Percentiles rank a stretch among this genome's conserved stretches.
These are phyloP conservation scores for Eucalyptus sp. DNA, from an alignment of 345 rosid species.

Conservation along the genomic window DNA sequence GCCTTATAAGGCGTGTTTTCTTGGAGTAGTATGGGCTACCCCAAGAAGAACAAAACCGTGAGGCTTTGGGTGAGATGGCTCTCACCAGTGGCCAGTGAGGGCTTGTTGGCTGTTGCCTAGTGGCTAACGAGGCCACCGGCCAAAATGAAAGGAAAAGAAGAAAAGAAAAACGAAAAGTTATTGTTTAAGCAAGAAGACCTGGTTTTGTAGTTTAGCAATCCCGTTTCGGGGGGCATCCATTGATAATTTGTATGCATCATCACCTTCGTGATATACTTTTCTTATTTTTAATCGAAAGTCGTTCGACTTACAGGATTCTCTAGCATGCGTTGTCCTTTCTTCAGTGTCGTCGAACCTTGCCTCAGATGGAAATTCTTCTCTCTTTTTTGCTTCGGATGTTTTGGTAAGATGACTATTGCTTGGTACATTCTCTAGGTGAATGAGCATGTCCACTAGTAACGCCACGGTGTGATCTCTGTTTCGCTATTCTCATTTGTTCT, in stretches of 20 bases:
- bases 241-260: neutral
- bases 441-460: neutral
- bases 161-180: too few relatives aligned
- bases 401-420: neutral
- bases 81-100: neutral
- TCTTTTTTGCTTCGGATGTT: neutral
- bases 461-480: neutral
- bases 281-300: neutral
- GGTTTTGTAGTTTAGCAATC: neutral
- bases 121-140: too few relatives aligned
- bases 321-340: neutral
- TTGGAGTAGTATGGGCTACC: too few relatives aligned
- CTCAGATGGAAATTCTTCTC: neutral
- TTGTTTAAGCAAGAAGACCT: neutral
- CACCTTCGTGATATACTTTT: neutral
- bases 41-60: too few relatives aligned
- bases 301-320: neutral
- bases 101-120: too few relatives aligned
- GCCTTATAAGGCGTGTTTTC: too few relatives aligned
- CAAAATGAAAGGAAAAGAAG: too few relatives aligned
- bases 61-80: neutral
- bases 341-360: neutral
- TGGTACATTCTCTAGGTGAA: neutral
- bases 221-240: neutral
- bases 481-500: neutral